Conservation (phyloP, 768 basidiomycete genomes). For the Tricholoma bakamatsutake region DNA sequence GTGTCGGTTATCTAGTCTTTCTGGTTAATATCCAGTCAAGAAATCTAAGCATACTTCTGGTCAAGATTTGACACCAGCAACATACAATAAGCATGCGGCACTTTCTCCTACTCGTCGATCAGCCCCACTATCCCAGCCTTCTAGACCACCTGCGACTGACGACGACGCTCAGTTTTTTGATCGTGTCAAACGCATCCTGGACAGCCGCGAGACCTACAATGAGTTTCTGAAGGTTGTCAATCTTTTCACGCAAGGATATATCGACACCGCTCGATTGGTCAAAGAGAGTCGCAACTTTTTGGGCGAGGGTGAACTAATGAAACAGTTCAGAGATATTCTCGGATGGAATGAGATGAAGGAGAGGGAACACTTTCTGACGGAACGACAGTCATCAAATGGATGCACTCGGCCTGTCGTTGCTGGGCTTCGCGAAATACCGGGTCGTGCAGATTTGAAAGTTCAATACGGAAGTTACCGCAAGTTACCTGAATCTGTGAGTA, state of each 20-base stretch:
- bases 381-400: slow-evolving; percentile 40
- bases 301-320: slow-evolving; percentile 73
- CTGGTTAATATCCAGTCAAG: slow-evolving; percentile 18
- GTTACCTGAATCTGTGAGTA: slow-evolving; percentile 70
- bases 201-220: slow-evolving; percentile 75
- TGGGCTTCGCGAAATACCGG: slow-evolving; percentile 37
- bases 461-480: slow-evolving; percentile 88
- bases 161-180: slow-evolving; percentile 84
- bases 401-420: slow-evolving; percentile 48
- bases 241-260: slow-evolving; percentile 90
- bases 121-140: slow-evolving; percentile 20
- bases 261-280: slow-evolving; percentile 80
- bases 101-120: slow-evolving; percentile 21
- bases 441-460: slow-evolving; percentile 59
- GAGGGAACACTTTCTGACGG: slow-evolving; percentile 43
- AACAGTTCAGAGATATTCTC: slow-evolving; percentile 78
- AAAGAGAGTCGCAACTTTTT: slow-evolving; percentile 74
- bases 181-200: slow-evolving; percentile 69
- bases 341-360: slow-evolving; percentile 81
- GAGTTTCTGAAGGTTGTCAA: slow-evolving; percentile 96
- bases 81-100: slow-evolving; percentile 33
- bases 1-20: slow-evolving; percentile 6
- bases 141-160: slow-evolving; percentile 22
- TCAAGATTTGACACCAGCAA: slow-evolving; percentile 33
- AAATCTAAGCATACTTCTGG: slow-evolving; percentile 32